A percentile compares a stretch with the other conserved stretches of the same genome.
Conservation (phyloP, 2,329 filamentous ascomycete species). For the Fusarium sulawesiense region DNA sequence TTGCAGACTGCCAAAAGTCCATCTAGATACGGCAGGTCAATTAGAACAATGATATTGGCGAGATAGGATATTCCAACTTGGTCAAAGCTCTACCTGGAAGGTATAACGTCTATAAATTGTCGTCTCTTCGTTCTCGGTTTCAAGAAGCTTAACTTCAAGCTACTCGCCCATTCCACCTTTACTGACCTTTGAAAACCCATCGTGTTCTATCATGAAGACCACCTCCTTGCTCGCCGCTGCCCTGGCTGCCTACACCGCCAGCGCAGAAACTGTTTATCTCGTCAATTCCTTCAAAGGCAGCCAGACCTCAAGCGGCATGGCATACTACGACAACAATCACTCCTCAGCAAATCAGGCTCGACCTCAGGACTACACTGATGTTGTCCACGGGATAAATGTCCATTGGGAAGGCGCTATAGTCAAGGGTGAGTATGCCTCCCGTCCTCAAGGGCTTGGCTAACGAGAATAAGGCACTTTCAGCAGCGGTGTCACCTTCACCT, state of each 20-base stretch:
- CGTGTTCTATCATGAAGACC: background rate
- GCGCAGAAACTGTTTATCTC: background rate
- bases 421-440: background rate
- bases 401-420: background rate
- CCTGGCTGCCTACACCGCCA: fast-evolving
- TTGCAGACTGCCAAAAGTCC: background rate
- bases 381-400: background rate
- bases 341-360: background rate
- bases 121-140: fast-evolving
- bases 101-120: background rate
- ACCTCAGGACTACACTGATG: background rate
- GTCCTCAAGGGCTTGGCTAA: background rate
- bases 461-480: background rate
- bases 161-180: too few relatives aligned
- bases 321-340: background rate
- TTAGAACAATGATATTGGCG: fast-evolving
- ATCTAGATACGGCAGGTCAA: background rate
- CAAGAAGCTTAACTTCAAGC: too few relatives aligned
- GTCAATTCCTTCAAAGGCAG: slow-evolving; percentile 6
- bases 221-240: background rate
- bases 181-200: background rate
- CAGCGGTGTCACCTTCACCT: background rate
- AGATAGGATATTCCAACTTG: background rate
- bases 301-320: slow-evolving; percentile 5
- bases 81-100: background rate